Evolutionary conservation across 176 grass and related monocot species (phyloP).

Genomic region (Ampelocalamus luodianensis): DNA sequence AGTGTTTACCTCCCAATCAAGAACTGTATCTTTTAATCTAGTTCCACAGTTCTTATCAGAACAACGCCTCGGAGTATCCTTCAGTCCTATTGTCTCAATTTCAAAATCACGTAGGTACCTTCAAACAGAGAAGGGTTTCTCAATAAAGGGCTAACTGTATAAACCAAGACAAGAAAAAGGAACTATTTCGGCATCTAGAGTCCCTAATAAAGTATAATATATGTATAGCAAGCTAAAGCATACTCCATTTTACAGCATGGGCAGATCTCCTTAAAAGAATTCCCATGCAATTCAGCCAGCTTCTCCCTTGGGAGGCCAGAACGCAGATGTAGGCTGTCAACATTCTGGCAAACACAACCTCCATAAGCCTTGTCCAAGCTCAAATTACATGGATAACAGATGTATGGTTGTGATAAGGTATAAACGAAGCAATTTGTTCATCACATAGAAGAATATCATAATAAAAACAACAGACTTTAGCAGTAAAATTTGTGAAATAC

Average conservation of each 20-base stretch:
- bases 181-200: constrained; percentile 12
- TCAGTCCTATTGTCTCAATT: constrained; percentile 96
- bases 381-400: constrained; percentile 35
- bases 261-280: constrained; percentile 95
- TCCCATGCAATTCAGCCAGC: constrained; percentile 88
- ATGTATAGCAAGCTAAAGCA: constrained; percentile 39
- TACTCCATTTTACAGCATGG: constrained; percentile 90
- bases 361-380: constrained; percentile 18
- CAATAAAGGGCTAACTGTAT: constrained; percentile 34
- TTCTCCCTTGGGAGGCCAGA: constrained; percentile 91
- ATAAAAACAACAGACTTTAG: background rate
- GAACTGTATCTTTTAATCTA: constrained; percentile 92
- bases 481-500: background rate
- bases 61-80: constrained; percentile 91
- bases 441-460: background rate
- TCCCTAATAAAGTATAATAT: constrained; percentile 12
- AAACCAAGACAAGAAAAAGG: constrained; percentile 37
- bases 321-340: constrained; percentile 95
- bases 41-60: constrained; percentile 68
- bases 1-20: constrained; percentile 92
- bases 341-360: constrained; percentile 65
- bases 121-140: constrained; percentile 38
- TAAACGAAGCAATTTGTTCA: constrained; percentile 15
- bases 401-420: background rate
- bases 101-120: constrained; percentile 99